phyloP scores from a whole-genome alignment of 2,329 filamentous ascomycete species.

The Colletotrichum sp. region DNA sequence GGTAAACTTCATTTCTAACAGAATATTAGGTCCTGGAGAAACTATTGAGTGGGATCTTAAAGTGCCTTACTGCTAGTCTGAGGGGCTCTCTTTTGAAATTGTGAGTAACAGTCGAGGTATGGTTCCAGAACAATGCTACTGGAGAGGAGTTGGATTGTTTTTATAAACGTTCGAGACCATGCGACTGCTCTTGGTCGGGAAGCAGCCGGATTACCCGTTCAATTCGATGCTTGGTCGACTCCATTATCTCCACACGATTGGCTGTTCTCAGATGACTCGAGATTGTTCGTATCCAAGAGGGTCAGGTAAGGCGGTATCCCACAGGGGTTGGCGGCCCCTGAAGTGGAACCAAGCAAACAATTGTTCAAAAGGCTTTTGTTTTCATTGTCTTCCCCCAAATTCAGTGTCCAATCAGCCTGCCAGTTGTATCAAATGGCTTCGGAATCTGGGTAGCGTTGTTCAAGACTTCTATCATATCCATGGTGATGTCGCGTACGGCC shows the following conservation, averaged over 20 bases:
- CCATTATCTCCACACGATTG: background rate
- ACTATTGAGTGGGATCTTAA: rapidly evolving
- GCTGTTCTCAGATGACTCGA: background rate
- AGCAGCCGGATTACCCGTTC: background rate
- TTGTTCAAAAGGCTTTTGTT: rapidly evolving
- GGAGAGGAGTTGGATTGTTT: rapidly evolving
- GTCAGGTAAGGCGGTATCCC: background rate
- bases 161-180: background rate
- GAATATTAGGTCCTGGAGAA: background rate
- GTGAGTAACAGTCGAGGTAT: background rate
- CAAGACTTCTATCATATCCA: background rate
- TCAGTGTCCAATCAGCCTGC: background rate
- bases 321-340: background rate
- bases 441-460: background rate
- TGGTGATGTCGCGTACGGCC: background rate
- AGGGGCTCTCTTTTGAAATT: rapidly evolving
- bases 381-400: rapidly evolving
- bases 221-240: background rate
- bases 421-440: rapidly evolving
- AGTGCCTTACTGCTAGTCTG: background rate
- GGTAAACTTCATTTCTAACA: background rate
- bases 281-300: background rate
- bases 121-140: background rate
- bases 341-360: background rate
- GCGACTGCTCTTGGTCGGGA: background rate